Conservation (phyloP, 2,329 filamentous ascomycete genomes). For the Stylonectria norvegica region DNA sequence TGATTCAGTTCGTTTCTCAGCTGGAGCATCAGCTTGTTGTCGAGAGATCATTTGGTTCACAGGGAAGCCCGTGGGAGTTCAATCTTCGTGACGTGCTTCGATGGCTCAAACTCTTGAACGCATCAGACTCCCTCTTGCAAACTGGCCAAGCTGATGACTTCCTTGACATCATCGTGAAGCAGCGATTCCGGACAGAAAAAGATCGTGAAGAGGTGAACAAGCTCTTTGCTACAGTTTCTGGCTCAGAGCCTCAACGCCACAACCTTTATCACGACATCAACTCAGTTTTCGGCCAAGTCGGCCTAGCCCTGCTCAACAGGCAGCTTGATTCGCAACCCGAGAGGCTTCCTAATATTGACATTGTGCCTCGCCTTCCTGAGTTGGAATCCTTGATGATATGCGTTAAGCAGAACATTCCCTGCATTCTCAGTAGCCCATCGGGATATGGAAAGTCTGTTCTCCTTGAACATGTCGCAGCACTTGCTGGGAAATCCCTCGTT, state of each 20-base stretch:
- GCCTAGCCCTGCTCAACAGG: conserved; percentile 67
- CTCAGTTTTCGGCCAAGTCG: conserved; percentile 68
- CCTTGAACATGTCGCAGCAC: conserved; percentile 74
- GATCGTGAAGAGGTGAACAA: conserved; percentile 65
- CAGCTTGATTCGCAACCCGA: conserved; percentile 52
- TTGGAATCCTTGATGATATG: conserved; percentile 86
- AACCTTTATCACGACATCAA: conserved; percentile 72
- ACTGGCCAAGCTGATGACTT: conserved; percentile 67
- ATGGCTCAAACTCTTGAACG: conserved; percentile 68
- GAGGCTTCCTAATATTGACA: conserved; percentile 48
- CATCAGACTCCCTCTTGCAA: conserved; percentile 55
- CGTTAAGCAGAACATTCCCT: conserved; percentile 80
- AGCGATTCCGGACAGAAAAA: conserved; percentile 72
- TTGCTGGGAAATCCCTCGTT: conserved; percentile 71
- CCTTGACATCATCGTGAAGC: conserved; percentile 76
- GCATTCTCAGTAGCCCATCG: conserved; percentile 80
- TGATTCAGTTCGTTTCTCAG: conserved; percentile 78
- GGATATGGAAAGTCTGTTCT: conserved; percentile 84
- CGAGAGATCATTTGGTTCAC: conserved; percentile 54
- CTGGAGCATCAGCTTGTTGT: conserved; percentile 69
- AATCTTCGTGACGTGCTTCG: conserved; percentile 87
- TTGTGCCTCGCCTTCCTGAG: conserved; percentile 60
- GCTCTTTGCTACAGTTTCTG: conserved; percentile 66
- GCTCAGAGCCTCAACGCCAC: conserved; percentile 47
- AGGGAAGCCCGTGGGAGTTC: conserved; percentile 88